phyloP scores from a whole-genome alignment of 2,329 filamentous ascomycete genomes.

The Tricladium varicosporioides region DNA sequence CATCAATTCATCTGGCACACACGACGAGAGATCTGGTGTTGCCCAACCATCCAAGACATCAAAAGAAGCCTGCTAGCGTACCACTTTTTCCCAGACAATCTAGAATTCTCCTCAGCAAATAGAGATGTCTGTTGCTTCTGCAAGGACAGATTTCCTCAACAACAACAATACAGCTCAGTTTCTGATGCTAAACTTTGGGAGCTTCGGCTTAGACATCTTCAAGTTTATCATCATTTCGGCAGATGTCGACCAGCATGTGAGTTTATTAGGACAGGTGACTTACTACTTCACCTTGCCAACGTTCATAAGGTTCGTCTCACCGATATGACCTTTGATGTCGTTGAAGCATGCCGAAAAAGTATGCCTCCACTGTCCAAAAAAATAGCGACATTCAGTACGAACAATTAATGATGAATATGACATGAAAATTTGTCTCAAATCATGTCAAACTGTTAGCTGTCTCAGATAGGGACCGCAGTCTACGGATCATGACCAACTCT shows the following conservation, averaged over 20 bases:
- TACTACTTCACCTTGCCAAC: background rate
- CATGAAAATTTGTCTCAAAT: too few relatives aligned
- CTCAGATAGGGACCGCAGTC: too few relatives aligned
- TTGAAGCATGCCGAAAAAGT: background rate
- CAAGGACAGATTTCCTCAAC: background rate
- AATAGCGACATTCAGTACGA: background rate
- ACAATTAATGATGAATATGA: too few relatives aligned
- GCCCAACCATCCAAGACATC: slow-evolving; percentile 1
- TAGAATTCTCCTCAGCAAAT: background rate
- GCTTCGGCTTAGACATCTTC: background rate
- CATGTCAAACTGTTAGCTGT: too few relatives aligned
- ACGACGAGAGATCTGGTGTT: slow-evolving; percentile 1
- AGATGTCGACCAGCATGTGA: background rate
- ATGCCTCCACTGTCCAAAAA: background rate
- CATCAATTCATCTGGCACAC: slow-evolving; percentile 2
- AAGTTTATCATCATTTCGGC: background rate
- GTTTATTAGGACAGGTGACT: background rate
- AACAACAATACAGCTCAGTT: background rate
- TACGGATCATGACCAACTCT: too few relatives aligned
- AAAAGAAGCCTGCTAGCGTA: background rate
- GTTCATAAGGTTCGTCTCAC: background rate
- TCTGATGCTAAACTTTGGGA: background rate
- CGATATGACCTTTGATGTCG: background rate
- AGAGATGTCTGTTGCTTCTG: background rate
- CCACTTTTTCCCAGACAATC: background rate